A percentile compares a stretch with the other conserved stretches of the same genome.
Conservation (phyloP, 2,329 filamentous ascomycete species). For the Endocalyx cinctus region DNA sequence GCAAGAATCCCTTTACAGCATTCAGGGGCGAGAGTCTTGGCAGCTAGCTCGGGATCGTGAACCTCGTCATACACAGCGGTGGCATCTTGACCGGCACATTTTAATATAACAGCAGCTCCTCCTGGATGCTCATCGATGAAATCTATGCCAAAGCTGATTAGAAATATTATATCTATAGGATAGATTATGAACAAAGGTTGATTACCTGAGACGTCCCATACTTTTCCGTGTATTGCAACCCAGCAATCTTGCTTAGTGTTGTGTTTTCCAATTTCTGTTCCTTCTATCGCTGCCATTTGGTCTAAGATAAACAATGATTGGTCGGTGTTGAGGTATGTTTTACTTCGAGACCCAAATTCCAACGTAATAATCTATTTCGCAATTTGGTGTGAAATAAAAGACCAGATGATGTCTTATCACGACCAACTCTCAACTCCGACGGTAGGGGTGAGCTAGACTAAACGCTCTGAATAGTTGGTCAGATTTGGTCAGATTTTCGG, state of each 20-base stretch:
- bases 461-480: too few species aligned
- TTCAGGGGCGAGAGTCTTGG: conserved; percentile 35
- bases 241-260: conserved; percentile 50
- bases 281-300: conserved; percentile 4
- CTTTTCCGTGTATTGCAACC: conserved; percentile 63
- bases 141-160: conserved; percentile 29
- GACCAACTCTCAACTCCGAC: too few species aligned
- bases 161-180: not conserved
- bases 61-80: conserved; percentile 47
- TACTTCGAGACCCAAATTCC: too few species aligned
- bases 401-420: too few species aligned
- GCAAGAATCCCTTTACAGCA: conserved; percentile 47
- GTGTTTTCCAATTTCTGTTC: conserved; percentile 30
- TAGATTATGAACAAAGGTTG: not conserved
- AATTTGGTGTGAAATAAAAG: too few species aligned
- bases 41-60: conserved; percentile 39
- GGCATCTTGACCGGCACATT: conserved; percentile 49
- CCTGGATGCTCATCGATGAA: conserved; percentile 47
- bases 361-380: too few species aligned
- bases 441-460: too few species aligned
- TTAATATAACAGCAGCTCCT: conserved; percentile 38
- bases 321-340: too few species aligned
- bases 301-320: too few species aligned
- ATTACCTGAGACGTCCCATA: conserved; percentile 62
- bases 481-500: too few species aligned